Evolutionary conservation across 495 filamentous ascomycete genomes (phyloP).

Genomic region (Aspergillus mulundensis): DNA sequence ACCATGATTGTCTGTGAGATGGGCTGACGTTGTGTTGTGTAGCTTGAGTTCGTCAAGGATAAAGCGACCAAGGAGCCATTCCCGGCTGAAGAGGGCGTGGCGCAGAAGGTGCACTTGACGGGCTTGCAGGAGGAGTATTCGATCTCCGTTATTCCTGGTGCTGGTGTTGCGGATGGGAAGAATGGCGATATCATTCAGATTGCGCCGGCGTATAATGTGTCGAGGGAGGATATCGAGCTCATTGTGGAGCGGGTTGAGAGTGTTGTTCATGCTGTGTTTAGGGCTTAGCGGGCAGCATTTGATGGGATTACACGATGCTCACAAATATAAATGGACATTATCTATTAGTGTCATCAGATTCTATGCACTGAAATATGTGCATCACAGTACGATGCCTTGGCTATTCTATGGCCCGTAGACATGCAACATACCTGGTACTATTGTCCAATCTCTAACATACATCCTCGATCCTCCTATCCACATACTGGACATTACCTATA

Average conservation of each 20-base stretch:
- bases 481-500: no score
- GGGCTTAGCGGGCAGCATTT: neutral
- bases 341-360: no score
- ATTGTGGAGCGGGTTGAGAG: slow-evolving; percentile 43
- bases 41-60: slow-evolving; percentile 55
- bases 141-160: slow-evolving; percentile 66
- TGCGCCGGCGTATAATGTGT: slow-evolving; percentile 67
- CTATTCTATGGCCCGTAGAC: no score
- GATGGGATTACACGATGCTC: no score
- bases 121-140: slow-evolving; percentile 49
- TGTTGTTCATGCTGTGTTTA: slow-evolving; percentile 28
- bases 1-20: no score
- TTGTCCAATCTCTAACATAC: no score
- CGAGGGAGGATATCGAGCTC: slow-evolving; percentile 51
- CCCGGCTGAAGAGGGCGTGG: slow-evolving; percentile 27
- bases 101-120: slow-evolving; percentile 46
- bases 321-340: no score
- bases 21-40: no score
- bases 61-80: slow-evolving; percentile 51
- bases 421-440: no score
- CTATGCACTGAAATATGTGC: no score
- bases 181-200: slow-evolving; percentile 70
- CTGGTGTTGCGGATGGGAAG: slow-evolving; percentile 60
- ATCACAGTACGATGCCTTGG: no score
- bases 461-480: neutral